Conservation (phyloP, 2,329 filamentous ascomycete species). For the Thermomyces lanuginosus region DNA sequence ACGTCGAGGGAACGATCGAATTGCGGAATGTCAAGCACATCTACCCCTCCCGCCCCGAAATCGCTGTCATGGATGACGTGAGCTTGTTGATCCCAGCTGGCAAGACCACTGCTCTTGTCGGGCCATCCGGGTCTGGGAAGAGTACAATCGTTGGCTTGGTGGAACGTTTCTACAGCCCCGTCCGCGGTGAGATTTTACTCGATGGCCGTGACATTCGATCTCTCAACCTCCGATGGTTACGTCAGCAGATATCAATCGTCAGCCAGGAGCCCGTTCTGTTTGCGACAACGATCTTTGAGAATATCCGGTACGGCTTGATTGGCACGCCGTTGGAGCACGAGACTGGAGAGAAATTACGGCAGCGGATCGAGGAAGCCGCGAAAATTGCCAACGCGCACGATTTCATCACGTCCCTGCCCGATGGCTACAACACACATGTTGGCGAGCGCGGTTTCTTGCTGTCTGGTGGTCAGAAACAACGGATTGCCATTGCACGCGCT, state of each 20-base stretch:
- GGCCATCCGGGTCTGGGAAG: slow-evolving; percentile 34
- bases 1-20: slow-evolving; percentile 63
- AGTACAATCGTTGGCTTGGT: slow-evolving; percentile 24
- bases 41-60: slow-evolving; percentile 32
- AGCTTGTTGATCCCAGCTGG: slow-evolving; percentile 36
- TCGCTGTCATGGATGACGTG: slow-evolving; percentile 28
- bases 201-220: slow-evolving; percentile 60
- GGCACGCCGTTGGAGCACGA: slow-evolving; percentile 53
- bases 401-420: slow-evolving; percentile 57
- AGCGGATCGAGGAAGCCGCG: slow-evolving; percentile 9
- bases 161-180: slow-evolving; percentile 56
- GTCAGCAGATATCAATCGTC: slow-evolving; percentile 73
- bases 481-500: slow-evolving; percentile 70
- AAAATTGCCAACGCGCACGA: slow-evolving; percentile 48
- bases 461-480: slow-evolving; percentile 83
- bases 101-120: slow-evolving; percentile 58
- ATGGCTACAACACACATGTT: slow-evolving; percentile 70
- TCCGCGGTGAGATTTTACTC: slow-evolving; percentile 54
- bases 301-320: slow-evolving; percentile 45
- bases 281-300: slow-evolving; percentile 63
- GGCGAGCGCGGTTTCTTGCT: slow-evolving; percentile 70
- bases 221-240: slow-evolving; percentile 64
- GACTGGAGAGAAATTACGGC: slow-evolving; percentile 34
- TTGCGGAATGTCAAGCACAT: slow-evolving; percentile 64
- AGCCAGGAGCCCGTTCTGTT: slow-evolving; percentile 78